A percentile compares a stretch with the other conserved stretches of the same genome.
Conservation (phyloP, 2,329 filamentous ascomycete species). For the Colletotrichum agaves region DNA sequence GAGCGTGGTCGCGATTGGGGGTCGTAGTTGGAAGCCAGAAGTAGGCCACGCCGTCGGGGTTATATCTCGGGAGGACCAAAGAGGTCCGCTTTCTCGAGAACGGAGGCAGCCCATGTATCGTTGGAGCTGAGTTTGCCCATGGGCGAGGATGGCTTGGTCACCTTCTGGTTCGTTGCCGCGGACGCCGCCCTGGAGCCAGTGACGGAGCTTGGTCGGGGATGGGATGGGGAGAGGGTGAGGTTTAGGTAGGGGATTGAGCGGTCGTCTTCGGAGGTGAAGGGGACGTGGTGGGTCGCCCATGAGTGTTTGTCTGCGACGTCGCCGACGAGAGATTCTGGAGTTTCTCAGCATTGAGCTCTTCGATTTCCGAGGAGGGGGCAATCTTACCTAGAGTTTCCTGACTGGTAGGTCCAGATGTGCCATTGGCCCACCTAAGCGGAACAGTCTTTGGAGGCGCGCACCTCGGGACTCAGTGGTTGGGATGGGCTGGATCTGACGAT, state of each 20-base stretch:
- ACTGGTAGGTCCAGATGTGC: constrained; percentile 43
- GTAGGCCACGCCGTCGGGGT: constrained; percentile 46
- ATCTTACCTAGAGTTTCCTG: constrained; percentile 26
- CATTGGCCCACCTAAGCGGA: constrained; percentile 40
- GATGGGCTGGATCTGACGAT: background rate
- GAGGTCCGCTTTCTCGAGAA: constrained; percentile 44
- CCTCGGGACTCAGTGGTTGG: background rate
- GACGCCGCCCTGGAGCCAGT: constrained; percentile 45
- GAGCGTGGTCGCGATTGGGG: constrained; percentile 47
- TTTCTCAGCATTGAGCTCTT: background rate
- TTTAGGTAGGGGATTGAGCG: constrained; percentile 39
- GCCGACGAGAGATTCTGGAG: constrained; percentile 37
- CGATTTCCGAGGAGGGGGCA: too few species aligned
- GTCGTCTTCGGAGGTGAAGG: constrained; percentile 40
- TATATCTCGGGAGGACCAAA: constrained; percentile 46
- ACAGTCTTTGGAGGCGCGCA: constrained; percentile 35
- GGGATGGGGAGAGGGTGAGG: constrained; percentile 22
- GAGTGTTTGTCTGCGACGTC: constrained; percentile 37
- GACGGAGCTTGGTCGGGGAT: constrained; percentile 40
- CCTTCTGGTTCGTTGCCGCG: constrained; percentile 48
- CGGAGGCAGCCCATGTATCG: constrained; percentile 40
- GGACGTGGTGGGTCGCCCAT: constrained; percentile 39
- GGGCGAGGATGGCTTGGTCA: constrained; percentile 44
- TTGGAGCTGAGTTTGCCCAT: constrained; percentile 45
- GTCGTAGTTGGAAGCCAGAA: constrained; percentile 47